These are phyloP conservation scores for Ascochyta lentis DNA, from an alignment of 2,329 filamentous ascomycete genomes.

Conservation along the genomic window DNA sequence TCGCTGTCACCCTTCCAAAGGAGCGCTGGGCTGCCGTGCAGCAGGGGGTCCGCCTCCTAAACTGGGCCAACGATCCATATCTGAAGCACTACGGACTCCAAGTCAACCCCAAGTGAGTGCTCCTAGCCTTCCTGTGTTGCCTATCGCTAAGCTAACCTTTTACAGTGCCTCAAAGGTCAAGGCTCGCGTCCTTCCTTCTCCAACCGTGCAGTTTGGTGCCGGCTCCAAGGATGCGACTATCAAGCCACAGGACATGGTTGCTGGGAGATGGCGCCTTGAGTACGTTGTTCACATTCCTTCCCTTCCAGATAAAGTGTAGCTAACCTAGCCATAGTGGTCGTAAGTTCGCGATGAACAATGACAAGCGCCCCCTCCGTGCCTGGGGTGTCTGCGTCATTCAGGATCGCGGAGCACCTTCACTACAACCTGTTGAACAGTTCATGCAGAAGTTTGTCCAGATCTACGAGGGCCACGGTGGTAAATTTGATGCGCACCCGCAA, in stretches of 20 bases:
- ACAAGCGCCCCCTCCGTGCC: constrained; percentile 62
- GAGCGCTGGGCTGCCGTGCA: constrained; percentile 73
- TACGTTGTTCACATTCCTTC: neutral
- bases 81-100: constrained; percentile 76
- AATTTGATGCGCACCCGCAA: constrained; percentile 48
- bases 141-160: constrained; percentile 2
- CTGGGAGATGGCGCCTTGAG: constrained; percentile 86
- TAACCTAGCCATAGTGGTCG: constrained; percentile 57
- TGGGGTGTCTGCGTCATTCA: constrained; percentile 79
- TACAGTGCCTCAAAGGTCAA: constrained; percentile 64
- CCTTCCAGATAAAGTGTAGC: neutral
- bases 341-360: constrained; percentile 74
- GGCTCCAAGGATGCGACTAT: constrained; percentile 35
- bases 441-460: constrained; percentile 66
- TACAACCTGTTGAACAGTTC: constrained; percentile 59
- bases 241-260: constrained; percentile 52
- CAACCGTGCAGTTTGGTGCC: constrained; percentile 70
- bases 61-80: constrained; percentile 73
- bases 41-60: constrained; percentile 69
- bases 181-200: constrained; percentile 74
- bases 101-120: constrained; percentile 59
- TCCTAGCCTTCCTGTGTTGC: neutral
- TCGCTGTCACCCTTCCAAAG: constrained; percentile 79
- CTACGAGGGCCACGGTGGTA: constrained; percentile 68
- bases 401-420: constrained; percentile 52